Base-by-base conservation (phyloP, 140 eudicot species). In the Anethum foeniculum region DNA sequence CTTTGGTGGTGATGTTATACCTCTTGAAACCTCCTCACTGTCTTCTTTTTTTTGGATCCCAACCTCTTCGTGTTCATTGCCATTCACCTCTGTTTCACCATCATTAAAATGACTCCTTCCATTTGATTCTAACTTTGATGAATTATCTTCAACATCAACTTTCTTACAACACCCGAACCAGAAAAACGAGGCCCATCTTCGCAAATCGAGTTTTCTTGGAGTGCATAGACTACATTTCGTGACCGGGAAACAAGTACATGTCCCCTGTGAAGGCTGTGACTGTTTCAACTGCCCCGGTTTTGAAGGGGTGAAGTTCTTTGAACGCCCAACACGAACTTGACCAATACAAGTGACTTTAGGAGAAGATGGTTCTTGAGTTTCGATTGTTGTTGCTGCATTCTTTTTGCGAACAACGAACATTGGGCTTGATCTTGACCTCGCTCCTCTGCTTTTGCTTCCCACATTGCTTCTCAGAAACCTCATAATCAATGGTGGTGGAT, bases 331-430 rank as follows among this genome's bases (percentile, higher is more conserved):
- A 5, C 94, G 92, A 84, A 92, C 97, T 81, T 95, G 97, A 80
- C 99, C 99, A 38, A 92, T 92, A 89, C 99, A 95, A 62, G 97
- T 95, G 92, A 95, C 99, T 83, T 91, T 93, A 39, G 99, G 97
- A 14, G 99, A 95, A 30, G 99, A 91, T 6, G 99, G 99, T 54
- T 94, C 99, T 83, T 94, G 96, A 8, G 90, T 52, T 79, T 62
- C 71, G 71, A 62, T 62, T 62, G 36, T 62, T 11, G 7, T 38
- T 36, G 91, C 71, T 0, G n/a, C 85, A 68, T 84, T 85, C 77
- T 86, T 91, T 80, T 82, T 88, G 74, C 87, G 79, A 8, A 85
- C 10, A 38, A 92, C 23, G 23, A 92, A 92, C 87, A 94, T 85
- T 0, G 96, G 96, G 82, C 93, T 91, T 18, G 97, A 86, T 44